Evolutionary conservation across 2,329 filamentous ascomycete genomes (phyloP), one percentile per base, ranked within the genome.

Genomic region (Ilyonectria destructans): DNA sequence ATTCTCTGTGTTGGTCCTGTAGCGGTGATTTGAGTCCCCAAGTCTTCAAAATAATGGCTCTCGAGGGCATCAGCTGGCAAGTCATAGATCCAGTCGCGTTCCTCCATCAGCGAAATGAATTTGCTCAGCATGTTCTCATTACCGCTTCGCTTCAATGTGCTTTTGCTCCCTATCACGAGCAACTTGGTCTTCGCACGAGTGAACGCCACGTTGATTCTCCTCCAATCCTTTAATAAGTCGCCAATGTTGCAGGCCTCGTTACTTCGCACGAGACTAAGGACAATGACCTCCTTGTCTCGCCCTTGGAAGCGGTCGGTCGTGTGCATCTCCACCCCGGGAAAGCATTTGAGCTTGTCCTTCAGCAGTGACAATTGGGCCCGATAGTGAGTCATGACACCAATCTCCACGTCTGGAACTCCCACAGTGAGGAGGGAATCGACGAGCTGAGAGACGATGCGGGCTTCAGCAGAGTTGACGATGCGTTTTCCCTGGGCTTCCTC

Each of bases 231-330:
- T 31, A 99, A 85, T 52, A 99, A 81, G 62, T 98, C 96, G 19
- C 96, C 96, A n/a, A 99, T 95, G 57, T 88, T 90, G 69, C 91
- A 90, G 1, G 88, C 87, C 23, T 95, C 91, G 75, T 99, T 99
- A 79, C 91, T 96, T 33, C 96, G 89, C 15, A 98, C 96, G 33
- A 97, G 91, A 62, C 90, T 94, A 9, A 99, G 87, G 15, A 99
- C 89, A 1, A 98, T 89, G 3, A 97, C 91, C 77, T 97, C 95
- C 79, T 99, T 99, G 82, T 99, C 96, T 10, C 96, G 90, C 7
- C 96, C 96, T 80, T 99, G 96, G 81, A 97, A 99, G 51, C 96
- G 94, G 82, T 99, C 96, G 3, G 96, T 95, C 0, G 96, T 98
- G 81, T 99, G 95, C 88, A 98, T 95, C 81, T 99, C 96, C 1